These are phyloP conservation scores for Fusarium sp. DNA, from an alignment of 2,329 filamentous ascomycete genomes.

Conservation along the genomic window DNA sequence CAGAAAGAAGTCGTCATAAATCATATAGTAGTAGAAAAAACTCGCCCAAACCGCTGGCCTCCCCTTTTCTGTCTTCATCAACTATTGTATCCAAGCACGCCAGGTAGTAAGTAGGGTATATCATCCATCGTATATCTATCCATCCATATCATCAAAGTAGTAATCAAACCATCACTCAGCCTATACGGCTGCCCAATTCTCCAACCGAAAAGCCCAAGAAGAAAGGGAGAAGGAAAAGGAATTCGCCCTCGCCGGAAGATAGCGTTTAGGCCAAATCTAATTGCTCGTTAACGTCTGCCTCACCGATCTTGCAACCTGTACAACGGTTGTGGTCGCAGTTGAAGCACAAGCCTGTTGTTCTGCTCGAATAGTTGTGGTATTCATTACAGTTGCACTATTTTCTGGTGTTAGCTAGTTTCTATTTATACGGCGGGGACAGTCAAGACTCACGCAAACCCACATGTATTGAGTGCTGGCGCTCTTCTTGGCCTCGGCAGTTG, in stretches of 20 bases:
- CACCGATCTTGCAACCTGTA: not conserved
- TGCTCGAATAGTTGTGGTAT: slow-evolving; percentile 12
- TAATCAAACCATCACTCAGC: not conserved
- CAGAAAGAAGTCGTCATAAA: not conserved
- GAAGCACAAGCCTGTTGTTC: slow-evolving; percentile 3
- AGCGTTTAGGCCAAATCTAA: not conserved
- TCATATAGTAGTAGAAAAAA: not conserved
- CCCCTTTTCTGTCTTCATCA: not conserved
- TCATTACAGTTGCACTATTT: slow-evolving; percentile 36
- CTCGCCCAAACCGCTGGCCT: not conserved
- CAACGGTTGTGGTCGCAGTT: slow-evolving; percentile 25
- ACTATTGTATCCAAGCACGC: not conserved
- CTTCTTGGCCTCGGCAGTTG: slow-evolving; percentile 4
- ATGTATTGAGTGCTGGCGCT: slow-evolving; percentile 31
- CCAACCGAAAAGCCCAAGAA: not conserved
- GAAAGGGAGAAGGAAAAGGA: not conserved
- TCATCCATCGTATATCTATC: slow-evolving; percentile 9
- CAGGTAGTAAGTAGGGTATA: slow-evolving; percentile 12
- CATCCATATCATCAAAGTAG: not conserved
- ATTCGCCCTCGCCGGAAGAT: not conserved
- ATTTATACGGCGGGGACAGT: not conserved
- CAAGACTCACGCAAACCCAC: slow-evolving; percentile 47
- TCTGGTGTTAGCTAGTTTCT: slow-evolving; percentile 9
- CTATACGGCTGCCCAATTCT: not conserved
- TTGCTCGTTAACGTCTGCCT: slow-evolving; percentile 1